Conservation (phyloP, 495 filamentous ascomycete genomes). For the Parachaetomium inaequale region DNA sequence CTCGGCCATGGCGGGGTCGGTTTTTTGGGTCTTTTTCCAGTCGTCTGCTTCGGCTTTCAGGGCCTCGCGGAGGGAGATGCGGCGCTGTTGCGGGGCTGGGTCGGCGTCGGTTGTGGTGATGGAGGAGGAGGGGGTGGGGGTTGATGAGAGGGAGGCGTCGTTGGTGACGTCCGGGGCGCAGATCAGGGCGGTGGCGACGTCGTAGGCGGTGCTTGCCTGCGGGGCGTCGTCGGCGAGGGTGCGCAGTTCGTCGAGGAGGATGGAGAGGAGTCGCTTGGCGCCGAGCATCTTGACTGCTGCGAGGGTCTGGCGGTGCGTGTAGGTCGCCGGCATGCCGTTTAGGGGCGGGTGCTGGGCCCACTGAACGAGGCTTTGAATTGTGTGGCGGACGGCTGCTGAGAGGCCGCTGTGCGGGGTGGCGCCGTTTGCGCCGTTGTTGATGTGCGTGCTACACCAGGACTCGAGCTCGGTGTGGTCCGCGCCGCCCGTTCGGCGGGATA, state of each 20-base stretch:
- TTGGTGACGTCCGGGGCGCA: slow-evolving; percentile 60
- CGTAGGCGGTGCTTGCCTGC: slow-evolving; percentile 62
- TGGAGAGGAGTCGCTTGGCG: slow-evolving; percentile 55
- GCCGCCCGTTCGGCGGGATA: slow-evolving; percentile 61
- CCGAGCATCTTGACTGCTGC: slow-evolving; percentile 67
- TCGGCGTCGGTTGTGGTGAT: slow-evolving; percentile 26
- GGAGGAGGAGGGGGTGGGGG: slow-evolving; percentile 6
- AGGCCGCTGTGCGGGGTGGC: slow-evolving; percentile 55
- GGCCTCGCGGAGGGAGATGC: slow-evolving; percentile 61
- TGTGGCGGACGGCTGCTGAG: slow-evolving; percentile 56
- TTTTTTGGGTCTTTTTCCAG: slow-evolving; percentile 58
- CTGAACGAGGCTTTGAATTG: slow-evolving; percentile 62
- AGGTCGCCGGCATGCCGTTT: slow-evolving; percentile 64
- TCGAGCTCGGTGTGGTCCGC: slow-evolving; percentile 71
- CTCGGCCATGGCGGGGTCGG: slow-evolving; percentile 60
- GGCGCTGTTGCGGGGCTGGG: background rate
- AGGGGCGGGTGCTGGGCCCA: slow-evolving; percentile 68
- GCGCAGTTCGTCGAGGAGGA: slow-evolving; percentile 69
- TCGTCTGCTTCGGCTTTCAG: slow-evolving; percentile 61
- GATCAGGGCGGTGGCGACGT: slow-evolving; percentile 69
- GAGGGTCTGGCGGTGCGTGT: slow-evolving; percentile 74
- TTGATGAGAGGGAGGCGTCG: slow-evolving; percentile 42
- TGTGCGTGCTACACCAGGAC: slow-evolving; percentile 56
- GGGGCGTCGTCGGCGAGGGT: slow-evolving; percentile 42
- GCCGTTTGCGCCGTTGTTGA: slow-evolving; percentile 1